Evolutionary conservation across 495 filamentous ascomycete species (phyloP).

Genomic region (Penicillium egyptiacum): DNA sequence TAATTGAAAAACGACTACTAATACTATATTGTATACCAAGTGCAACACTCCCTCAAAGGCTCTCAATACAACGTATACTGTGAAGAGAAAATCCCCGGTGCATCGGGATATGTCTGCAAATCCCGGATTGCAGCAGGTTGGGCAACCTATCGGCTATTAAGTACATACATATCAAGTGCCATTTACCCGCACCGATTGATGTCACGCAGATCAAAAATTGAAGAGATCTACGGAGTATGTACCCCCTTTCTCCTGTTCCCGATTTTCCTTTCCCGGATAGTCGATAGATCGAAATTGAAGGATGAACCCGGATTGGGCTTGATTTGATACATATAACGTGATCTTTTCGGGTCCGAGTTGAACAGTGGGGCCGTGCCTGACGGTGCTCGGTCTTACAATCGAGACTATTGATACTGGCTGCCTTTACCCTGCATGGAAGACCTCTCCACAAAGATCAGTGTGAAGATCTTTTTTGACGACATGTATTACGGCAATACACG

Average conservation of each 20-base stretch:
- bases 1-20: not conserved
- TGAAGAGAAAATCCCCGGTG: not conserved
- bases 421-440: slow-evolving; percentile 12
- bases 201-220: not conserved
- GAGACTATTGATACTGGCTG: slow-evolving; percentile 11
- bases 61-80: not conserved
- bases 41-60: not conserved
- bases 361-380: slow-evolving; percentile 5
- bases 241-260: not conserved
- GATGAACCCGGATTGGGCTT: not conserved
- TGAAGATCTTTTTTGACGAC: not conserved
- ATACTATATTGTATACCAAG: not conserved
- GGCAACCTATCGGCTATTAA: not conserved
- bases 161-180: slow-evolving; percentile 2
- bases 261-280: not conserved
- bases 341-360: not conserved
- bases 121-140: slow-evolving; percentile 8
- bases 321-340: slow-evolving; percentile 2
- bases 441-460: not conserved
- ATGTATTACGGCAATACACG: not conserved
- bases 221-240: not conserved
- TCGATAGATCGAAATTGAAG: slow-evolving; percentile 12
- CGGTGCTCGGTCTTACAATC: not conserved
- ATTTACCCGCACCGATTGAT: not conserved
- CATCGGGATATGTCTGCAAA: not conserved